Percentiles rank a stretch among this genome's conserved stretches.
These are phyloP conservation scores for Pneumocystis canis DNA, from an alignment of 1,139 yeast species.

Conservation along the genomic window DNA sequence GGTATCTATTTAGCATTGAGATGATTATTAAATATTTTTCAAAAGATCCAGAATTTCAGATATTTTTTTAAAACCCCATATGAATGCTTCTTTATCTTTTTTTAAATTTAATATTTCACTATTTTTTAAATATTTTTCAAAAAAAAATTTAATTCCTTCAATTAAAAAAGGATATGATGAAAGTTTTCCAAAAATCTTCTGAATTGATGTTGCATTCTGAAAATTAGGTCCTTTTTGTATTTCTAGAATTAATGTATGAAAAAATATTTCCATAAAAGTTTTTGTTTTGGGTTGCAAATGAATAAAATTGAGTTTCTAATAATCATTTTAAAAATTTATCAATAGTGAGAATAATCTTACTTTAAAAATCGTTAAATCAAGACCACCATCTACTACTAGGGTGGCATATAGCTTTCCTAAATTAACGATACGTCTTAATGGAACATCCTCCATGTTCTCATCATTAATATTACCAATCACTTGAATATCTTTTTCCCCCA, in stretches of 20 bases:
- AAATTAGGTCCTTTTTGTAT: constrained; percentile 21
- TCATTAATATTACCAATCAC: constrained; percentile 32
- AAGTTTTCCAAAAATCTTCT: constrained; percentile 43
- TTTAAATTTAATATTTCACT: constrained; percentile 24
- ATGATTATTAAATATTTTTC: neutral
- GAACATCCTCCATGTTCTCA: constrained; percentile 22
- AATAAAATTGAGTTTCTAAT: constrained; percentile 30
- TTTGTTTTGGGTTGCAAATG: constrained; percentile 47
- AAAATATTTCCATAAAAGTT: constrained; percentile 56
- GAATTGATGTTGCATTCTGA: constrained; percentile 42
- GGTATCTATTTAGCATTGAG: neutral
- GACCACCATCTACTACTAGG: constrained; percentile 11
- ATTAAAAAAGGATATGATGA: constrained; percentile 48
- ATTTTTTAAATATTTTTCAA: constrained; percentile 31
- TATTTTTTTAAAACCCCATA: constrained; percentile 46
- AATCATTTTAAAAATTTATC: constrained; percentile 46
- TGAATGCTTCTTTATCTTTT: constrained; percentile 48
- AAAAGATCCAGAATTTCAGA: constrained; percentile 17
- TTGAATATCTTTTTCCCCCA: constrained; percentile 32
- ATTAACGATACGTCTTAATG: constrained; percentile 44
- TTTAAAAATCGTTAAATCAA: constrained; percentile 46
- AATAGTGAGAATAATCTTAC: constrained; percentile 54
- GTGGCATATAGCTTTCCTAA: constrained; percentile 48
- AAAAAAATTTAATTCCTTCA: constrained; percentile 60
- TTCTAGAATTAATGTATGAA: constrained; percentile 51